Evolutionary conservation across 2,329 filamentous ascomycete species (phyloP).

Genomic region (Xylariaceae sp.): DNA sequence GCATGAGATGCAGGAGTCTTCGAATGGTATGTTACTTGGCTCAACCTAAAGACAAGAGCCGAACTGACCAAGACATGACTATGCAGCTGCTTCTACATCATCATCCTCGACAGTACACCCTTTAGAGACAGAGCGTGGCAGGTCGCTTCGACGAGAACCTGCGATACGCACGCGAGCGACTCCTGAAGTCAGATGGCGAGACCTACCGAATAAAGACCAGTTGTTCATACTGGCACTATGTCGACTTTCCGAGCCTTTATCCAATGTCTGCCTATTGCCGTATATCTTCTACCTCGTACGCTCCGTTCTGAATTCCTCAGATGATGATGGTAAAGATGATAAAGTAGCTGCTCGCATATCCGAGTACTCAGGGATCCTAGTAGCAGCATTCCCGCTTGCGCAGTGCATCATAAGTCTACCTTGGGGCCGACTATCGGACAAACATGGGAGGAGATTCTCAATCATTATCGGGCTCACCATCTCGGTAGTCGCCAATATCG

Average conservation of each 20-base stretch:
- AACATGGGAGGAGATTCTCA: conserved; percentile 58
- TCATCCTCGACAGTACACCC: neutral
- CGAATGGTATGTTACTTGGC: too few species aligned
- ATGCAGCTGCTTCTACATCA: neutral
- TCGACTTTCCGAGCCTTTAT: conserved; percentile 59
- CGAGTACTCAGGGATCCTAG: conserved; percentile 65
- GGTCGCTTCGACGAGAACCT: conserved; percentile 2
- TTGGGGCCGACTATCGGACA: conserved; percentile 63
- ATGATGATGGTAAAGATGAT: conserved; percentile 36
- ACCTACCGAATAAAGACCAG: conserved; percentile 38
- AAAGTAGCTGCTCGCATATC: conserved; percentile 55
- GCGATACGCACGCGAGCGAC: conserved; percentile 1
- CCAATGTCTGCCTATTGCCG: conserved; percentile 62
- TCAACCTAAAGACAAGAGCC: too few species aligned
- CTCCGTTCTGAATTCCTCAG: conserved; percentile 49
- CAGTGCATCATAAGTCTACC: conserved; percentile 69
- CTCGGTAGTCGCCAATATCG: conserved; percentile 61
- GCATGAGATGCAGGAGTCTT: too few species aligned
- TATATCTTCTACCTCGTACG: conserved; percentile 74
- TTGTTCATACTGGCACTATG: conserved; percentile 36
- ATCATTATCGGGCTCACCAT: conserved; percentile 64
- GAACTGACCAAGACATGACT: too few species aligned
- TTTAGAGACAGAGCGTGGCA: conserved; percentile 6
- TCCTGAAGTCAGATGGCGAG: conserved; percentile 29
- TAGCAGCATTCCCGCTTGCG: conserved; percentile 65